Conservation (phyloP, 371 early-diverging fungal species). For the Neoconidiobolus thromboides region DNA sequence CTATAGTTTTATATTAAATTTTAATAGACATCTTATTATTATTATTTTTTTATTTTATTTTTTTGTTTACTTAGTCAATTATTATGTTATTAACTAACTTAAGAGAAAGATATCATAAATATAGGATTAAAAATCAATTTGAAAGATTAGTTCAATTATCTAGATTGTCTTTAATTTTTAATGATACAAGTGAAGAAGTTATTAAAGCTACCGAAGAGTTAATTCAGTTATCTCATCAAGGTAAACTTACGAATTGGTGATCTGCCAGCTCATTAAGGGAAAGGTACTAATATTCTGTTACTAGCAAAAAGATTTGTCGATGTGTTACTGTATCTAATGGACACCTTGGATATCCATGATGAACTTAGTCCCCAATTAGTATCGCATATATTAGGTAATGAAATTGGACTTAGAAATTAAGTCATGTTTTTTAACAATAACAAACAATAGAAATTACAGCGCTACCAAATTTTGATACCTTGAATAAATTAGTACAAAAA, state of each 20-base stretch:
- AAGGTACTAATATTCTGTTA: not conserved
- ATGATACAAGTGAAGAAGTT: not conserved
- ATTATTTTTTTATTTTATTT: no score
- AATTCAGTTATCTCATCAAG: not conserved
- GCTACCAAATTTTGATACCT: not conserved
- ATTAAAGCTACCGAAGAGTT: not conserved
- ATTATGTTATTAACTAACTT: no score
- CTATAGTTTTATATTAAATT: no score
- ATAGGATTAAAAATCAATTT: not conserved
- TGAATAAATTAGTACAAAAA: not conserved
- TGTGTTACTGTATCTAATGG: not conserved
- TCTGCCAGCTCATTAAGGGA: not conserved
- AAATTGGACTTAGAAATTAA: no score
- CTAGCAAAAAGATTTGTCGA: not conserved
- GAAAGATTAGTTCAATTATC: not conserved
- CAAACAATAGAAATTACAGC: not conserved
- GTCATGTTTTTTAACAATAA: no score
- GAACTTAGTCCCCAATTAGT: not conserved
- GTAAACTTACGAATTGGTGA: not conserved
- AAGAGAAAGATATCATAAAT: no score
- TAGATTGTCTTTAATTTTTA: not conserved
- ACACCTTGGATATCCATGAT: not conserved
- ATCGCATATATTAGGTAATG: not conserved
- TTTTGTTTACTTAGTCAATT: no score
- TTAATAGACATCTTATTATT: no score